Evolutionary conservation across 202 grass and related monocot genomes (phyloP), one percentile per base, ranked within the genome.

Genomic region (Saccharum hybrid): DNA sequence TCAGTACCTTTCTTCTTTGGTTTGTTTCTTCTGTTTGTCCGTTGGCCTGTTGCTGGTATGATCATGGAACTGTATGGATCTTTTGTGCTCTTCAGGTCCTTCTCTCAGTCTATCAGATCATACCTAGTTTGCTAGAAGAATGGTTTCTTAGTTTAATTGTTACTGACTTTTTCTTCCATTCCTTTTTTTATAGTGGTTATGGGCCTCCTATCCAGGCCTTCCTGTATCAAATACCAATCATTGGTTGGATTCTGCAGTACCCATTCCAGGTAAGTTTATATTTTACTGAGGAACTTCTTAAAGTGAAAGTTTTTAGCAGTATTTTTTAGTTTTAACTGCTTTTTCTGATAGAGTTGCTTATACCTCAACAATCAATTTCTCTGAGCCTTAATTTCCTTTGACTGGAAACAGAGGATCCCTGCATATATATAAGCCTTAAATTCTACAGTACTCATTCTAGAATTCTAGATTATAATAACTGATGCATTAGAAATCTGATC

Each of bases 81-180:
- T 70, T 83, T 97, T 85, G 88, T 94, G 84, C 88, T 97, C 54
- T 97, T 97, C 88, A 97, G 95, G 92, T 97, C 72, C 79, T 88
- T 82, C 57, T 60, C n/a, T n/a, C n/a, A 59, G 21, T 60, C 21
- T 23, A 37, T 73, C 83, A 18, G 30, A 72, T 45, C 69, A 38
- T 66, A 77, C 49, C 64, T 63, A 82, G 34, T 68, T 81, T 45
- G 23, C 0, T 84, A 72, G 22, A n/a, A 49, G 42, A 75, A 68
- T 33, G 26, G 63, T 84, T 85, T 61, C 36, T 72, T 84, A 57
- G 75, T 78, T 59, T 81, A 19, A 46, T 45, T 76, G 57, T 36
- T 82, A 54, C 79, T 84, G 30, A 83, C 36, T 68, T 62, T 62
- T 49, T 48, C 19, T 23, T 90, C 57, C 28, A 23, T 68, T 57